Evolutionary conservation across 2,329 filamentous ascomycete genomes (phyloP).

Genomic region (Arthrinium phaeospermum): DNA sequence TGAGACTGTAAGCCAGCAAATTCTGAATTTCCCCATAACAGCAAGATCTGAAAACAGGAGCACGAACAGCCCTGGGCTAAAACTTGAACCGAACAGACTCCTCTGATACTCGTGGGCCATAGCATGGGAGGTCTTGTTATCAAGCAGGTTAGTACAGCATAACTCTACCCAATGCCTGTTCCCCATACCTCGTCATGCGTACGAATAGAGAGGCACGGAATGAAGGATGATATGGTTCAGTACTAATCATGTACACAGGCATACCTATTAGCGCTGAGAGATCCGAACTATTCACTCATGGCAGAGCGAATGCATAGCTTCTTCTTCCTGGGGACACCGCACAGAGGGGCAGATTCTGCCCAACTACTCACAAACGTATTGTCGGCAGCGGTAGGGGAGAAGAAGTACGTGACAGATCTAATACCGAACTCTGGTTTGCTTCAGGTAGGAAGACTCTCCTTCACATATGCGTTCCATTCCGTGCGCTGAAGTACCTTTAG

Average conservation of each 20-base stretch:
- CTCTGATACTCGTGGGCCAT: slow-evolving; percentile 37
- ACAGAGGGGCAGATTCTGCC: slow-evolving; percentile 40
- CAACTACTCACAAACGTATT: neutral
- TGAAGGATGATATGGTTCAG: too few relatives aligned
- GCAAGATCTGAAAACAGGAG: too few relatives aligned
- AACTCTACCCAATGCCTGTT: neutral
- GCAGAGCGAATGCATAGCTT: slow-evolving; percentile 33
- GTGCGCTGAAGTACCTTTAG: neutral
- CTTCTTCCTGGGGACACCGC: slow-evolving; percentile 44
- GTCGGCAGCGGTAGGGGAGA: too few relatives aligned
- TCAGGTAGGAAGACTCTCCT: too few relatives aligned
- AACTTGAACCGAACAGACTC: slow-evolving; percentile 23
- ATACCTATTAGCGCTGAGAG: slow-evolving; percentile 32
- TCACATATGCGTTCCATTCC: too few relatives aligned
- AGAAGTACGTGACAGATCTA: too few relatives aligned
- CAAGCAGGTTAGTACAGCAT: slow-evolving; percentile 34
- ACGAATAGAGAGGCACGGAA: too few relatives aligned
- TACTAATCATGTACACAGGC: slow-evolving; percentile 20
- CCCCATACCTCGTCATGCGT: too few relatives aligned
- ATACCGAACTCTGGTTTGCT: too few relatives aligned
- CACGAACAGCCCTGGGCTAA: too few relatives aligned
- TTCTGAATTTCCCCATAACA: too few relatives aligned
- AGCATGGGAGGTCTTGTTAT: slow-evolving; percentile 41
- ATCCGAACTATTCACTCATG: slow-evolving; percentile 22
- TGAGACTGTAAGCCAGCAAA: too few relatives aligned